Evolutionary conservation across 768 basidiomycete species (phyloP).

Genomic region (Clitopilus hobsonii): DNA sequence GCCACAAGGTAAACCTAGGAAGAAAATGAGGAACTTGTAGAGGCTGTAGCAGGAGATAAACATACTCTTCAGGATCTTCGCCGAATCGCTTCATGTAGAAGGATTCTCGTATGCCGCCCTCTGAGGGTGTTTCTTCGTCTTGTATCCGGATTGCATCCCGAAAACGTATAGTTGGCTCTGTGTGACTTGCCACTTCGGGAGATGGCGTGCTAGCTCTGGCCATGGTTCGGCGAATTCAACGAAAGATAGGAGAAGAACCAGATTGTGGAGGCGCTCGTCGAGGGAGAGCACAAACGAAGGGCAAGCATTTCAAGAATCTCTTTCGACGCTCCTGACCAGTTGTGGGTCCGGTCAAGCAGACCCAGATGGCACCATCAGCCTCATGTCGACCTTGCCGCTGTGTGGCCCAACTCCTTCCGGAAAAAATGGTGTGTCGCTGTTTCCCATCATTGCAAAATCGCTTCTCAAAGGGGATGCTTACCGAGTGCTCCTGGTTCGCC

Average conservation of each 20-base stretch:
- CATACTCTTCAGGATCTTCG: neutral
- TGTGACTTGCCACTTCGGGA: neutral
- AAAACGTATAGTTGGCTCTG: neutral
- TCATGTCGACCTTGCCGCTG: too few species aligned
- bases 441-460: too few species aligned
- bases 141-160: neutral
- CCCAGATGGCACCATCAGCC: slow-evolving; percentile 1
- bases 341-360: too few species aligned
- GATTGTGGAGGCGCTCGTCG: neutral
- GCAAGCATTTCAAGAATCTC: neutral
- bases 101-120: neutral
- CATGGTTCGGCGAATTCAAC: too few species aligned
- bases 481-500: too few species aligned
- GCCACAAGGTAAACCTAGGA: neutral
- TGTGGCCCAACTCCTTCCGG: too few species aligned
- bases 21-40: neutral
- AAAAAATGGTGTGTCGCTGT: too few species aligned
- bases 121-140: neutral
- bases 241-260: too few species aligned
- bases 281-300: too few species aligned
- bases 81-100: neutral
- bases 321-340: neutral
- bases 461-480: too few species aligned
- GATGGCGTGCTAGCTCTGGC: neutral
- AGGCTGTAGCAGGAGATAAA: neutral